Evolutionary conservation across 352 stramenopile genomes (phyloP).

Genomic region (Phytopythium helicoides): DNA sequence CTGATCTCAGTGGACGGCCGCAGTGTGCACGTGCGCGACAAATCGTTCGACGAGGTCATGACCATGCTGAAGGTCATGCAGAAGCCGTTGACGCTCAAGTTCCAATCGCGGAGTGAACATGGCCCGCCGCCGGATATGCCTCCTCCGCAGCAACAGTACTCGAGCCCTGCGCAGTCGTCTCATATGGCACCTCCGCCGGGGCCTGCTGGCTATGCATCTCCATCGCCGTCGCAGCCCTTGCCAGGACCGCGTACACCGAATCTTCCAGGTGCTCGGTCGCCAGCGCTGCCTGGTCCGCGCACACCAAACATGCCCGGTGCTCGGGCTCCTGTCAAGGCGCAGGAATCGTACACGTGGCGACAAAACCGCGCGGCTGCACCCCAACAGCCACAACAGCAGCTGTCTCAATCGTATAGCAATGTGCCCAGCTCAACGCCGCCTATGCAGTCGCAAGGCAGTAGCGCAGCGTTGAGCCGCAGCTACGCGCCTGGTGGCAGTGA

Average conservation of each 20-base stretch:
- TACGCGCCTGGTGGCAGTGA: slow-evolving; percentile 38
- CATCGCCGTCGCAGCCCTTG: slow-evolving; percentile 4
- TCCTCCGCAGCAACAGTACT: slow-evolving; percentile 8
- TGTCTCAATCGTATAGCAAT: slow-evolving; percentile 39
- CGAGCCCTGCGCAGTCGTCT: slow-evolving; percentile 12
- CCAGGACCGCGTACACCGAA: slow-evolving; percentile 13
- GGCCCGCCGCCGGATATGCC: not conserved
- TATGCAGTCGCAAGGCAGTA: slow-evolving; percentile 29
- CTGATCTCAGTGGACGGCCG: slow-evolving; percentile 80
- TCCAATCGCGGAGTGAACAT: slow-evolving; percentile 52
- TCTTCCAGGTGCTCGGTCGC: slow-evolving; percentile 24
- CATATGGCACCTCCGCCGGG: slow-evolving; percentile 14
- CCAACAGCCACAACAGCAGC: slow-evolving; percentile 19
- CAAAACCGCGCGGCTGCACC: slow-evolving; percentile 38
- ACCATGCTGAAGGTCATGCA: slow-evolving; percentile 84
- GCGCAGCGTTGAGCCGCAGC: slow-evolving; percentile 69
- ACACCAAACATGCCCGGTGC: slow-evolving; percentile 14
- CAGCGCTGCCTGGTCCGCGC: slow-evolving; percentile 14
- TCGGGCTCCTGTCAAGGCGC: slow-evolving; percentile 33
- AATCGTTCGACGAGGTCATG: slow-evolving; percentile 88
- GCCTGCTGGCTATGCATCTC: slow-evolving; percentile 4
- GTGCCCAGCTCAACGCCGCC: slow-evolving; percentile 21
- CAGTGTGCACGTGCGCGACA: slow-evolving; percentile 76
- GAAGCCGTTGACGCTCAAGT: slow-evolving; percentile 84
- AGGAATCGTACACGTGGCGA: slow-evolving; percentile 70